Conservation (phyloP, 2,329 filamentous ascomycete genomes). For the Xylariaceae sp. region DNA sequence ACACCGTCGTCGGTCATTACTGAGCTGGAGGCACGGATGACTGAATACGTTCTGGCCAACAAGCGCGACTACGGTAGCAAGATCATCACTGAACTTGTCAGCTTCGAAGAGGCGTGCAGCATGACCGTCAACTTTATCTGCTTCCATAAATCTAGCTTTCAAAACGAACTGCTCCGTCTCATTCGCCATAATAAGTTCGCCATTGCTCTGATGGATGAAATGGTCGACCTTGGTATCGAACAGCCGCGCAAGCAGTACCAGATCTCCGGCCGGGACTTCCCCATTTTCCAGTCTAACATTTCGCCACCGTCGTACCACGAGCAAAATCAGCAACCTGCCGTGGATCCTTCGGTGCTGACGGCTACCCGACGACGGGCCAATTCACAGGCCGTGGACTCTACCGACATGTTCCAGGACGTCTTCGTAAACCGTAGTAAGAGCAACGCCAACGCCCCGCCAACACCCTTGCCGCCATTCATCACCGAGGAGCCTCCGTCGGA, state of each 20-base stretch:
- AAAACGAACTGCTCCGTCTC: conserved; percentile 87
- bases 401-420: conserved; percentile 43
- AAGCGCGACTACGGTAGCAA: conserved; percentile 87
- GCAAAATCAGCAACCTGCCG: conserved; percentile 10
- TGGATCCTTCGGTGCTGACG: conserved; percentile 24
- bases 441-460: conserved; percentile 10
- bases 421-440: conserved; percentile 39
- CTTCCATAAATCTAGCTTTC: conserved; percentile 97
- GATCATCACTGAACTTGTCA: conserved; percentile 78
- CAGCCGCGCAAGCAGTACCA: conserved; percentile 71
- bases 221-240: conserved; percentile 81
- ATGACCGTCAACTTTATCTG: conserved; percentile 90
- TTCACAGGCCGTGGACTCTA: conserved; percentile 22
- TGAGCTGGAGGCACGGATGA: conserved; percentile 70
- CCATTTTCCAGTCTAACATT: conserved; percentile 51
- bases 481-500: conserved; percentile 19
- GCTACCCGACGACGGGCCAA: conserved; percentile 27
- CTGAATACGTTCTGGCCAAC: conserved; percentile 78
- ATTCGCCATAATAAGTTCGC: conserved; percentile 93
- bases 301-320: conserved; percentile 30
- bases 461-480: conserved; percentile 24
- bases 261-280: conserved; percentile 62
- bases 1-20: conserved; percentile 80
- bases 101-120: conserved; percentile 77
- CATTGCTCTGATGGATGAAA: conserved; percentile 81